Evolutionary conservation across 805 yeast genomes (phyloP).

Genomic region (Tetrapisispora iriomotensis): DNA sequence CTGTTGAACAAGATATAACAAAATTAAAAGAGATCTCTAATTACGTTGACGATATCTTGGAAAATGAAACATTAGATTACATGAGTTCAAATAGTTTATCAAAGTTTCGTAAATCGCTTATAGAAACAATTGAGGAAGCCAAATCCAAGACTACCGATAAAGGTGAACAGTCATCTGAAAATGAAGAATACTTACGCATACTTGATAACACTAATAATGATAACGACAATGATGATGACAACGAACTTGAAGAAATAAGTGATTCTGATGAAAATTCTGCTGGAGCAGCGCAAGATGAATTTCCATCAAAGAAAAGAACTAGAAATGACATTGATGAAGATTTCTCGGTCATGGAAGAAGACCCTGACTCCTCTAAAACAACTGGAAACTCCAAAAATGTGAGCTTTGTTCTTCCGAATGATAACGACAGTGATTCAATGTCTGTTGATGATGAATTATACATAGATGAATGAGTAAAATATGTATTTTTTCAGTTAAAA

Average conservation of each 20-base stretch:
- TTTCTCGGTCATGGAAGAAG: background rate
- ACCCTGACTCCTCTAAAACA: background rate
- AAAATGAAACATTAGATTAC: constrained; percentile 26
- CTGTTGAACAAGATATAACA: constrained; percentile 22
- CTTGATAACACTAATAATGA: constrained; percentile 9
- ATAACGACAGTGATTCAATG: constrained; percentile 3
- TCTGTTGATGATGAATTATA: constrained; percentile 2
- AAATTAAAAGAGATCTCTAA: constrained; percentile 22
- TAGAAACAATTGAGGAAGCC: constrained; percentile 8
- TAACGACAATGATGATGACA: background rate
- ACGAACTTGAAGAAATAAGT: background rate
- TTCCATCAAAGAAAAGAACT: constrained; percentile 6
- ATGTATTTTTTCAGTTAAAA: background rate
- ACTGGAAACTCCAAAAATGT: constrained; percentile 6
- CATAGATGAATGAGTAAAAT: background rate
- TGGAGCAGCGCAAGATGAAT: background rate
- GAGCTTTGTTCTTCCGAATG: constrained; percentile 7
- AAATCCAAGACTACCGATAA: constrained; percentile 3
- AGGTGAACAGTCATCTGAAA: constrained; percentile 2
- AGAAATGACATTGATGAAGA: constrained; percentile 8
- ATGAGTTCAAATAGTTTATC: constrained; percentile 29
- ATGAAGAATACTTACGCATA: constrained; percentile 18
- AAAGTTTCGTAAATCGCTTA: constrained; percentile 18
- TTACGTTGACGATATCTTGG: constrained; percentile 24
- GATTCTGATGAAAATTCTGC: background rate